phyloP scores from a whole-genome alignment of 768 basidiomycete species.

The Podaxis sp. region DNA sequence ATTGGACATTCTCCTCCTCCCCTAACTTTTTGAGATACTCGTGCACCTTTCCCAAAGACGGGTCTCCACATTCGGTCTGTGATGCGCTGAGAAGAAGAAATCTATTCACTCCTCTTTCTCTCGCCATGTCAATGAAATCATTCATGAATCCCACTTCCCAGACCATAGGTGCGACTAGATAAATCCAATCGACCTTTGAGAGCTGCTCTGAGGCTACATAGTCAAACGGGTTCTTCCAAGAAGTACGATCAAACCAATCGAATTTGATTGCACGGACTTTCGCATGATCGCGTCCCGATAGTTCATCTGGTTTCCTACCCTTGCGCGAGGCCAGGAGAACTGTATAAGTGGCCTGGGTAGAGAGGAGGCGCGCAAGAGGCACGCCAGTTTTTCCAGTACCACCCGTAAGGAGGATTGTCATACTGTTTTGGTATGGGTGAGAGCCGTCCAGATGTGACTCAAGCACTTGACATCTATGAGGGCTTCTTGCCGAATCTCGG shows the following conservation, averaged over 20 bases:
- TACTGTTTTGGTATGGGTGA: slow-evolving; percentile 2
- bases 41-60: slow-evolving; percentile 25
- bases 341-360: slow-evolving; percentile 18
- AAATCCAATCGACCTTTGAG: slow-evolving; percentile 23
- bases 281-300: not conserved
- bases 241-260: slow-evolving; percentile 30
- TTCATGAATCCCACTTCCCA: slow-evolving; percentile 3
- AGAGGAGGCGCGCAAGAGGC: slow-evolving; percentile 22
- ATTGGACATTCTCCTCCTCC: slow-evolving; percentile 26
- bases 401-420: slow-evolving; percentile 33
- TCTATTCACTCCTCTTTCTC: slow-evolving; percentile 22
- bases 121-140: slow-evolving; percentile 26
- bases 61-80: slow-evolving; percentile 3
- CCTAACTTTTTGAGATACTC: slow-evolving; percentile 27
- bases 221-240: slow-evolving; percentile 11
- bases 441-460: not conserved
- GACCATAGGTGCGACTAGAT: slow-evolving; percentile 23
- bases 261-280: slow-evolving; percentile 26
- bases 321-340: slow-evolving; percentile 27
- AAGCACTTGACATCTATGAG: too few species aligned
- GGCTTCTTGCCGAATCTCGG: too few species aligned
- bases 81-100: slow-evolving; percentile 24
- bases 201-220: not conserved
- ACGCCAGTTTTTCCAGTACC: slow-evolving; percentile 30
- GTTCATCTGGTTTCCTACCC: slow-evolving; percentile 10